These are phyloP conservation scores for Babesia sp. DNA, from an alignment of 169 alveolate genomes.

Conservation along the genomic window DNA sequence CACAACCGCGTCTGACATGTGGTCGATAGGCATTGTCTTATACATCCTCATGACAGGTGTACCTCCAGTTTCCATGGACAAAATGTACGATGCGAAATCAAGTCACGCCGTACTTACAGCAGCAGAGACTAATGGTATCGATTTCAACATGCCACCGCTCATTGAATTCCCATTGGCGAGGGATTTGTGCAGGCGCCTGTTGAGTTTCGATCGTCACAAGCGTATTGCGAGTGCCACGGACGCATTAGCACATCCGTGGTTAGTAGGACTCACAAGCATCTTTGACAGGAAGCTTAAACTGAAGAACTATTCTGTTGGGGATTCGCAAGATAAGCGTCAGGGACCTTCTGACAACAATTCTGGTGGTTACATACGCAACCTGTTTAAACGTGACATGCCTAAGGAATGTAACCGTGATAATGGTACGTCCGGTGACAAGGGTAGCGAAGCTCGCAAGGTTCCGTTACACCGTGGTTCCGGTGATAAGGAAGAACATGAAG, in stretches of 20 bases:
- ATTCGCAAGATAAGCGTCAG: constrained; percentile 8
- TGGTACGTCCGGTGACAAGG: neutral
- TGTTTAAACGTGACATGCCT: neutral
- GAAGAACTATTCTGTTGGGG: constrained; percentile 35
- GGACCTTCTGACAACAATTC: constrained; percentile 1
- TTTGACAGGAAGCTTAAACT: constrained; percentile 49
- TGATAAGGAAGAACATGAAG: neutral
- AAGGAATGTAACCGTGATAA: neutral
- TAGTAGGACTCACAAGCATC: constrained; percentile 66
- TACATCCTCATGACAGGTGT: constrained; percentile 89
- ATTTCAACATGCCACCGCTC: constrained; percentile 84
- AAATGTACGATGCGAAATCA: constrained; percentile 82
- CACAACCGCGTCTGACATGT: constrained; percentile 85
- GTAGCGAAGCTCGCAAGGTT: constrained; percentile 1
- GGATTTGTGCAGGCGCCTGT: constrained; percentile 82
- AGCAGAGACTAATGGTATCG: constrained; percentile 81
- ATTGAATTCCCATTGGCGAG: constrained; percentile 86
- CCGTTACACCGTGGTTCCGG: neutral
- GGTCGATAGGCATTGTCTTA: constrained; percentile 89
- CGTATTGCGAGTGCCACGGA: constrained; percentile 80
- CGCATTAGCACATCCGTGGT: constrained; percentile 90
- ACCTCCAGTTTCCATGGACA: constrained; percentile 88
- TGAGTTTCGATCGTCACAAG: constrained; percentile 80
- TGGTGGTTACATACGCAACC: constrained; percentile 16
- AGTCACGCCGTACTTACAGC: constrained; percentile 79